Percentiles rank a stretch among this genome's conserved stretches.
phyloP scores from a whole-genome alignment of 2,329 filamentous ascomycete species.

The Pyrenochaeta sp. region DNA sequence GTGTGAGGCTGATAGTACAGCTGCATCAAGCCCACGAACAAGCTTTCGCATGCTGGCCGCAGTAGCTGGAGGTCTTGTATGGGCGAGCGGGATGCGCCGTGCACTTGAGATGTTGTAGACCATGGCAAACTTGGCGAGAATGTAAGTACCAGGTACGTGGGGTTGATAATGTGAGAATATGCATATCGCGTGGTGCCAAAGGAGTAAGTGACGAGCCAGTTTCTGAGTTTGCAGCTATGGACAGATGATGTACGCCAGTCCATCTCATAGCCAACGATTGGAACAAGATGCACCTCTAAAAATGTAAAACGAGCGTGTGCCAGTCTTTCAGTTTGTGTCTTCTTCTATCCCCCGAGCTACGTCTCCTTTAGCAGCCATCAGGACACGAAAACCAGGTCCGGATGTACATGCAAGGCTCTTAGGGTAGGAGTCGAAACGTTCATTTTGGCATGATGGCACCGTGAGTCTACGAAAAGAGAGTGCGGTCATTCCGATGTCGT shows the following conservation, averaged over 20 bases:
- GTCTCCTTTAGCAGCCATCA: background rate
- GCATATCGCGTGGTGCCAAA: background rate
- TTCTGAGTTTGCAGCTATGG: background rate
- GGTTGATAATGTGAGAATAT: background rate
- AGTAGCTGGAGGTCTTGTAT: background rate
- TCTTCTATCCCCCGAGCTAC: background rate
- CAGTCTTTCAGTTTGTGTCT: background rate
- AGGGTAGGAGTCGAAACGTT: too few species aligned
- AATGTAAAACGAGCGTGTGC: background rate
- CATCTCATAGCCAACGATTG: background rate
- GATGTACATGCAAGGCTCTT: too few species aligned
- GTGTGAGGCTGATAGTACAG: background rate
- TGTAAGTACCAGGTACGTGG: conserved; percentile 5
- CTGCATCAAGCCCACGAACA: conserved; percentile 6
- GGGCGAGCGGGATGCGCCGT: background rate
- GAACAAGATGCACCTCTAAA: background rate
- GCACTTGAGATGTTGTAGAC: background rate
- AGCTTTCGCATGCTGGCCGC: background rate
- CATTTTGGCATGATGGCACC: too few species aligned
- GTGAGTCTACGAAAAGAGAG: too few species aligned
- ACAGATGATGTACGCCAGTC: background rate
- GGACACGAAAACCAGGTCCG: background rate
- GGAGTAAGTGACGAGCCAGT: background rate
- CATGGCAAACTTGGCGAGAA: conserved; percentile 11
- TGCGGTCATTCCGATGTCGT: too few species aligned